These are phyloP conservation scores for Protomyces inouyei DNA, from an alignment of 1,139 yeast species.

Conservation along the genomic window DNA sequence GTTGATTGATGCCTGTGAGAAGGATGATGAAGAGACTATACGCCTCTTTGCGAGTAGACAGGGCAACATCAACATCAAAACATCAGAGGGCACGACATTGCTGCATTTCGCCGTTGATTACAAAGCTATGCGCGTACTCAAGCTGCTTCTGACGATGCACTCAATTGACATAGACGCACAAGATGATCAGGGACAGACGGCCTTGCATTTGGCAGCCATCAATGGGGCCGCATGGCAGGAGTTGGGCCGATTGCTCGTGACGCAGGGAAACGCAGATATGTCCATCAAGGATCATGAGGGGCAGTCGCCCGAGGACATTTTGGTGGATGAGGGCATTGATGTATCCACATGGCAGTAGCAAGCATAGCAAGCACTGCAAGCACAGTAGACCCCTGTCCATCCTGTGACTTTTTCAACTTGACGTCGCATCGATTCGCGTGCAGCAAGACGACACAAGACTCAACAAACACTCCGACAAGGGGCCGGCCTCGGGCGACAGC, in stretches of 20 bases:
- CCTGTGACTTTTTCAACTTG: no score
- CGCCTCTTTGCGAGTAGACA: neutral
- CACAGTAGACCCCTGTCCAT: no score
- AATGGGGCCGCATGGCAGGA: slow-evolving; percentile 2
- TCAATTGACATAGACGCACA: neutral
- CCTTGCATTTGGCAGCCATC: slow-evolving; percentile 5
- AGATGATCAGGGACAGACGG: slow-evolving; percentile 7
- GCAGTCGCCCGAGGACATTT: neutral
- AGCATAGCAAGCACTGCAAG: neutral
- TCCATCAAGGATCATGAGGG: neutral
- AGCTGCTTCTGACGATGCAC: neutral
- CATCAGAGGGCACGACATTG: slow-evolving; percentile 11
- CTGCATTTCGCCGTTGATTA: slow-evolving; percentile 19
- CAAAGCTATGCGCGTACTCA: slow-evolving; percentile 1
- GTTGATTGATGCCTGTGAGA: slow-evolving; percentile 12
- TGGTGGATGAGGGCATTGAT: neutral
- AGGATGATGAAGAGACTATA: neutral
- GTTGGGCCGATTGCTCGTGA: neutral
- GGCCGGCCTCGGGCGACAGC: neutral
- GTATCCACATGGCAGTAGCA: neutral
- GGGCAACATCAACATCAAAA: slow-evolving; percentile 8
- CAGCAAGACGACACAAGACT: no score
- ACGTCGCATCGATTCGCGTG: no score
- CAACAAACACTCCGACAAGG: no score
- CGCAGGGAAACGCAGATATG: neutral